Base-by-base conservation (phyloP, 1,284 basidiomycete genomes). In the Caloboletus inedulis region DNA sequence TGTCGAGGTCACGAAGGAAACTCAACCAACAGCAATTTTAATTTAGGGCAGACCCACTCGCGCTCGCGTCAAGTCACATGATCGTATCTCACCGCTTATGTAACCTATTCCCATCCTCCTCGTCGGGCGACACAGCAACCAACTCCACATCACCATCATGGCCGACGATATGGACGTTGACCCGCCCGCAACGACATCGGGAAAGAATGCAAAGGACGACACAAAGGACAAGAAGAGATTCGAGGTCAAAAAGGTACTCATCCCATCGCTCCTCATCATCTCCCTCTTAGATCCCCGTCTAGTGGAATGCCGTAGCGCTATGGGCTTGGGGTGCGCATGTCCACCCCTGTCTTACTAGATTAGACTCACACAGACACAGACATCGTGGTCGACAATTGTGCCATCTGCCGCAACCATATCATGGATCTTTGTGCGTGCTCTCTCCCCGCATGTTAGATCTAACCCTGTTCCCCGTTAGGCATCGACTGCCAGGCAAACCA, bases 401-500 rank as follows among this genome's bases (percentile, higher is more conserved):
- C 94, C 43, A 96, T 96, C 72, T 95, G 93, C 78, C 84, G 91
- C 68, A 96, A 95, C 72, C 94, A 98, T 69, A 98, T 98, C 76
- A 98, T 98, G 94, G 94, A 98, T 72, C 87, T 97, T 46, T 98
- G 94, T 96, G 66, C 64, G 89, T 36, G 10, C 44, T 44, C 21
- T 53, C 44, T 49, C 56, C n/a, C 49, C 25, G 27, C 45, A 49
- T 30, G 34, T 49, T 25, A 12, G 52, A 35, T 54, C 54, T 42
- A 52, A 53, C 46, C 30, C 29, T 43, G 49, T 5, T 64, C 13
- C 23, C 19, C 43, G 25, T 31, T 7, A 98, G 95, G 96, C 77
- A 99, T 99, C 70, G 97, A 99, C 71, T 99, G 97, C 71, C 97
- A 99, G 72, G 97, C 97, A 35, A 99, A 99, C 73, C 97, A 98